Percentiles rank a stretch among this genome's conserved stretches.
Evolutionary conservation across 2,329 filamentous ascomycete species (phyloP).

Genomic region (Nothophaeocryptopus gaeumannii): DNA sequence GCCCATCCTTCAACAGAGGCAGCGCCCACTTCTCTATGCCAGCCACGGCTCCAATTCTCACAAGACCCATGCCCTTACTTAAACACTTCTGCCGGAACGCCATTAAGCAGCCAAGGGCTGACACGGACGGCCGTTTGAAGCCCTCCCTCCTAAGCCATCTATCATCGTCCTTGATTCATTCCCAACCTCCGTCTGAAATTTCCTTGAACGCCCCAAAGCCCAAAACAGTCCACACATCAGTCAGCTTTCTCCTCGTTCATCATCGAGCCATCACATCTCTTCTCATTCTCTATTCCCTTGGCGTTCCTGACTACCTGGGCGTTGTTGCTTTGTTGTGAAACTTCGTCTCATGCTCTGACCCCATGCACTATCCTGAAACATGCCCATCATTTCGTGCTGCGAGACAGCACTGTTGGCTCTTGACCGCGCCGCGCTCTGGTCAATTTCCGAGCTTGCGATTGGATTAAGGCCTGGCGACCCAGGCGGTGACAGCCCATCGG

Average conservation of each 20-base stretch:
- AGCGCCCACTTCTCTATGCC: too few relatives aligned
- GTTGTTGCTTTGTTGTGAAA: conserved; percentile 57
- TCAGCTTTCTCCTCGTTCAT: background rate
- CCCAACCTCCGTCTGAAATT: too few relatives aligned
- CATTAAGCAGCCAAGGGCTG: too few relatives aligned
- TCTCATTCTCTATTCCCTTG: background rate
- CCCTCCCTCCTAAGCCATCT: too few relatives aligned
- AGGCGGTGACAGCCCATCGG: conserved; percentile 29
- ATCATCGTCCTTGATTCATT: too few relatives aligned
- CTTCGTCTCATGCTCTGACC: conserved; percentile 87
- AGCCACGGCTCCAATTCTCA: too few relatives aligned
- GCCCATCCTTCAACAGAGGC: too few relatives aligned
- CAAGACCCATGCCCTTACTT: too few relatives aligned
- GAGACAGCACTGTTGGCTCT: conserved; percentile 68
- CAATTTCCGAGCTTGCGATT: conserved; percentile 3
- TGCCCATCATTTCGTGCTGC: conserved; percentile 74
- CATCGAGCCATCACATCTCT: background rate
- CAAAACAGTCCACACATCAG: background rate
- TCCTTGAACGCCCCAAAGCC: background rate
- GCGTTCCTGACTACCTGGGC: conserved; percentile 41
- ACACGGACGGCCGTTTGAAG: too few relatives aligned
- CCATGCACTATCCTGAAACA: conserved; percentile 88
- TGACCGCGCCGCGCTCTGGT: conserved; percentile 44
- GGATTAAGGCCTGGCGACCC: conserved; percentile 22
- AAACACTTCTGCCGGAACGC: too few relatives aligned